Evolutionary conservation across 108 stramenopile genomes (phyloP), one percentile per base, ranked within the genome.

Genomic region (Cyclotella baltica): DNA sequence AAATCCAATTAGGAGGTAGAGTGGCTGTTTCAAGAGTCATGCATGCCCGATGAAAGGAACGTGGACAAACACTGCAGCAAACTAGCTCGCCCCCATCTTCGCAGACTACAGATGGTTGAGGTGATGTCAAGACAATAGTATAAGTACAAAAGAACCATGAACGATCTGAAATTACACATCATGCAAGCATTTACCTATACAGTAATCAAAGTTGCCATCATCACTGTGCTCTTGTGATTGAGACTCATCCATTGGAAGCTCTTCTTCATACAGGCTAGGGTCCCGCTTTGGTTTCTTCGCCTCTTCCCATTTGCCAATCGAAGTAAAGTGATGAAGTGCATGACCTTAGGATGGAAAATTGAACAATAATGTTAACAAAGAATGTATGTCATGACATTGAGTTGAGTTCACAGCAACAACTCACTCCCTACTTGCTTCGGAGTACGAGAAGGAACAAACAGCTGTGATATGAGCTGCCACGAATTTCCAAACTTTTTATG

Each of bases 201-300:
- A 81, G 29, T 81, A 66, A 62, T 72, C 66, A 62, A 67, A 75
- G 59, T 81, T 81, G 28, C 80, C 80, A 43, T 81, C 80, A 38
- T 81, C 80, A 29, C 27, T 9, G 25, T n/a, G 37, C 19, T 40
- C 59, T 19, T 22, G 56, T 27, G 40, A 31, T 27, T 16, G 6
- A 5, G 40, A 38, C 51, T 57, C 57, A 28, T 58, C 57, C 70
- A 71, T 58, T 0, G 35, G 22, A 34, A 16, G 3, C 3, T 4
- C 18, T 10, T 65, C 38, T 28, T 65, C 38, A 20, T 43, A 65
- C 4, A 61, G 25, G 59, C 29, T 31, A 5, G 59, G 59, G 18
- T 61, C 59, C 25, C 20, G 59, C 13, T 61, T 43, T 4, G 38
- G 10, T 46, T 65, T 65, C 43, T 65, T 43, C 16, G 64, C 40